A percentile compares a stretch with the other conserved stretches of the same genome.
Conservation (phyloP, 148 eudicot species). For the Cornus florida region DNA sequence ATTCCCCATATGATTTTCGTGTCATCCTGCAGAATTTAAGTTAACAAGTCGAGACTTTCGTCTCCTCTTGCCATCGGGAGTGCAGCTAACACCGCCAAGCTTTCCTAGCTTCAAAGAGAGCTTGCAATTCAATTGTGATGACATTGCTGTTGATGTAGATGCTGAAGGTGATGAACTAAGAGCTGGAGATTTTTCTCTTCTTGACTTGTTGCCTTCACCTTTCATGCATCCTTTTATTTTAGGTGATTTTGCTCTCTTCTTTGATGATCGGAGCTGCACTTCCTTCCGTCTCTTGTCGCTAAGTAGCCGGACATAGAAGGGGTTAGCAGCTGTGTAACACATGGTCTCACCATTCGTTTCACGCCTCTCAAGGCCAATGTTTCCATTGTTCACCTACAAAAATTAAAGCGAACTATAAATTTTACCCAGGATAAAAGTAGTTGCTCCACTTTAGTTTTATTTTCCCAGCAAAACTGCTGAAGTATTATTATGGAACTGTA, state of each 20-base stretch:
- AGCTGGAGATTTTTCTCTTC: constrained; percentile 34
- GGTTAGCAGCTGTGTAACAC: constrained; percentile 66
- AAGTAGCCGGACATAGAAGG: constrained; percentile 63
- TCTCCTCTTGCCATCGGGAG: constrained; percentile 80
- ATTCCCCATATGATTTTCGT: not conserved
- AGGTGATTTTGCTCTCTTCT: constrained; percentile 70
- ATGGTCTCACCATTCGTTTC: constrained; percentile 25
- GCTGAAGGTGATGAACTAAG: constrained; percentile 29
- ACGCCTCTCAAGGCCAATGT: constrained; percentile 56
- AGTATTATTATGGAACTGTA: not conserved
- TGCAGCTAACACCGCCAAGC: constrained; percentile 38
- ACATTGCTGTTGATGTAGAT: constrained; percentile 29
- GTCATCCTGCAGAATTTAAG: constrained; percentile 36
- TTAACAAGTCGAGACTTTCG: constrained; percentile 51
- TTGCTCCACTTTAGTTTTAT: not conserved
- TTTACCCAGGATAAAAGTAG: not conserved
- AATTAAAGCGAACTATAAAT: not conserved
- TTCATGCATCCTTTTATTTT: constrained; percentile 24
- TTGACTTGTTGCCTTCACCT: constrained; percentile 20
- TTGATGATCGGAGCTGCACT: constrained; percentile 45
- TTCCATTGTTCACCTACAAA: constrained; percentile 77
- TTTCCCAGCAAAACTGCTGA: no score
- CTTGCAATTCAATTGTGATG: constrained; percentile 36
- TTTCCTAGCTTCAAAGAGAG: constrained; percentile 37
- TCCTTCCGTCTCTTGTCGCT: constrained; percentile 39